A percentile compares a stretch with the other conserved stretches of the same genome.
Evolutionary conservation across 345 rosid genomes (phyloP).

Genomic region (Gossypium mustelinum): DNA sequence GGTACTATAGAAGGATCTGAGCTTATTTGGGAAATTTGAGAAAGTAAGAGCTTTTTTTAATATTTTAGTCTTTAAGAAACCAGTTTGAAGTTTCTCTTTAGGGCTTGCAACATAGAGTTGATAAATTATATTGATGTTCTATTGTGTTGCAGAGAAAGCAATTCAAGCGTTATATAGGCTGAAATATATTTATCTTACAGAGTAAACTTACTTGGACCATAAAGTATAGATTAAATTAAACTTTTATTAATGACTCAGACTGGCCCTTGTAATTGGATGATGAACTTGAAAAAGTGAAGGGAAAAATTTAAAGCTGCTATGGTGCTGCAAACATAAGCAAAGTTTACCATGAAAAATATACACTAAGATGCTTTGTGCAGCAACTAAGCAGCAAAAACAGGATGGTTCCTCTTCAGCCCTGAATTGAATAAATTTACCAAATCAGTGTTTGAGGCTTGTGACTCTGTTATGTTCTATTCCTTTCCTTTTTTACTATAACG

Average conservation of each 20-base stretch:
- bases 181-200: too few relatives aligned
- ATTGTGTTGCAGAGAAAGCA: background rate
- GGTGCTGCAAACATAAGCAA: constrained; percentile 1
- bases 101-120: background rate
- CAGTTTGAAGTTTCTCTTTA: background rate
- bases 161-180: too few relatives aligned
- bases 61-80: background rate
- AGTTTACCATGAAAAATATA: background rate
- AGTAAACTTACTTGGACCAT: too few relatives aligned
- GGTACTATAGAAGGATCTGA: background rate
- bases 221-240: too few relatives aligned
- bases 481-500: background rate
- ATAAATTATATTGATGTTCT: background rate
- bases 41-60: background rate
- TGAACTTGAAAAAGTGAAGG: background rate
- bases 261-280: background rate
- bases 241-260: too few relatives aligned
- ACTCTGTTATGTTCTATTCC: background rate
- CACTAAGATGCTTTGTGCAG: background rate
- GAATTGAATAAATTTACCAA: background rate
- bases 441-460: constrained; percentile 4
- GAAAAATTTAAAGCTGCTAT: background rate
- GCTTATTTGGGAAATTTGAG: background rate
- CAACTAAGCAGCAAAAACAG: background rate
- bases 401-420: background rate